Percentiles rank a stretch among this genome's conserved stretches.
Conservation (phyloP, 192 early-diverging fungal genomes). For the Lunasporangiospora selenospora region DNA sequence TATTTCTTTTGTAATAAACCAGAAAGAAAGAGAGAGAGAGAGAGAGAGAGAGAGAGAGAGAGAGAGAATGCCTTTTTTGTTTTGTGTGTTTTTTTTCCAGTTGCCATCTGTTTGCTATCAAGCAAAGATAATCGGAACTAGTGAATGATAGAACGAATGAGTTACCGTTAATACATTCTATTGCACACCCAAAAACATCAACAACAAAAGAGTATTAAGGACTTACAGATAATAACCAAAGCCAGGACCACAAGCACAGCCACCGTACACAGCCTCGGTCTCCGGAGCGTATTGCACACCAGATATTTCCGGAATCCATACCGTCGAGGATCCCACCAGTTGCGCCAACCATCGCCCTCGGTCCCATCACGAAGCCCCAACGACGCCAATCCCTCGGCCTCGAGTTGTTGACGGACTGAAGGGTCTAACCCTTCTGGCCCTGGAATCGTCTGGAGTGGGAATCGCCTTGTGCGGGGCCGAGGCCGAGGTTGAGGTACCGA, state of each 20-base stretch:
- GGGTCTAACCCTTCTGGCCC: conserved; percentile 31
- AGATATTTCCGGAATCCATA: conserved; percentile 33
- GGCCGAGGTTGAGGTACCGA: neutral
- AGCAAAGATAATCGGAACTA: too few species aligned
- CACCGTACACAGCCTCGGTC: conserved; percentile 16
- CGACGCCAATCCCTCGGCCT: conserved; percentile 17
- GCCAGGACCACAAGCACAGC: conserved; percentile 11
- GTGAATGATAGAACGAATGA: too few species aligned
- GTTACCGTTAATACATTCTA: too few species aligned
- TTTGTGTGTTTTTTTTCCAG: too few species aligned
- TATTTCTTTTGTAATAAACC: too few species aligned
- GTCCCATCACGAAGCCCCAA: conserved; percentile 9
- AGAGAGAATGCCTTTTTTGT: too few species aligned
- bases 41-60: too few species aligned
- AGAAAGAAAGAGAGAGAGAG: too few species aligned
- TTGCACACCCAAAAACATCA: too few species aligned
- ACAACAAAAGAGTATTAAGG: too few species aligned
- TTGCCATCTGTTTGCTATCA: too few species aligned
- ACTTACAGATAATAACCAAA: conserved; percentile 22
- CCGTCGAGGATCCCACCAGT: conserved; percentile 30
- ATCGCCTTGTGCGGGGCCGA: conserved; percentile 3
- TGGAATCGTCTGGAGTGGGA: conserved; percentile 21
- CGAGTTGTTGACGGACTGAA: conserved; percentile 18
- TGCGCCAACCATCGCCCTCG: neutral
- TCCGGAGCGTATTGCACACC: conserved; percentile 11